These are phyloP conservation scores for Leishmania turanica DNA, from an alignment of 208 protist genomes.

Conservation along the genomic window DNA sequence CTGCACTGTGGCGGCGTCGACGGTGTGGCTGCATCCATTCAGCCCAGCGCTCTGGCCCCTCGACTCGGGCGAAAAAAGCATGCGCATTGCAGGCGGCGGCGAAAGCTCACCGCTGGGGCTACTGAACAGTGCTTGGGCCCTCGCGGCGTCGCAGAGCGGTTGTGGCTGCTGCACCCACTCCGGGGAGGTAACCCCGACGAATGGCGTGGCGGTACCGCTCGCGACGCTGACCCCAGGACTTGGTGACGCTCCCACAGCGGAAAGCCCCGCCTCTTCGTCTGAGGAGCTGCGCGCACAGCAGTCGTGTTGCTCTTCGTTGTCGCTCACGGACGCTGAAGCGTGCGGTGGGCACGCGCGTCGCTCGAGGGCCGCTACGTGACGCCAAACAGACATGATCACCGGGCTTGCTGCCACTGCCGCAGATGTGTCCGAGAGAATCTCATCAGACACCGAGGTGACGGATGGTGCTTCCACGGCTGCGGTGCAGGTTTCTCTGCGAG, in stretches of 20 bases:
- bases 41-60: no score
- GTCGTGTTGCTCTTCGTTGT: background rate
- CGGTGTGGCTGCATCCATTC: background rate
- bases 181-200: background rate
- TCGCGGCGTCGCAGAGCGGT: background rate
- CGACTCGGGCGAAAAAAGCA: constrained; percentile 17
- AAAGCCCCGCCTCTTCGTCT: constrained; percentile 6
- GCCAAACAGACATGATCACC: constrained; percentile 2
- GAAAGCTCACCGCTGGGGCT: background rate
- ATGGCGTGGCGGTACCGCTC: background rate
- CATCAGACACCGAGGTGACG: background rate
- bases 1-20: background rate
- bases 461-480: background rate
- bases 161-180: background rate
- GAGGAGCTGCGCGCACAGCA: background rate
- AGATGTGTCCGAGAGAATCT: background rate
- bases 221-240: constrained; percentile 1
- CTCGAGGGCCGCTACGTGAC: background rate
- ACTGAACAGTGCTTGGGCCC: background rate
- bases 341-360: background rate
- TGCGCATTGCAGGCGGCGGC: constrained; percentile 26
- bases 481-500: background rate
- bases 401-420: background rate
- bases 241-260: background rate
- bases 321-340: background rate